Conservation (phyloP, 331 rosid genomes). For the Quercus tomentella region DNA sequence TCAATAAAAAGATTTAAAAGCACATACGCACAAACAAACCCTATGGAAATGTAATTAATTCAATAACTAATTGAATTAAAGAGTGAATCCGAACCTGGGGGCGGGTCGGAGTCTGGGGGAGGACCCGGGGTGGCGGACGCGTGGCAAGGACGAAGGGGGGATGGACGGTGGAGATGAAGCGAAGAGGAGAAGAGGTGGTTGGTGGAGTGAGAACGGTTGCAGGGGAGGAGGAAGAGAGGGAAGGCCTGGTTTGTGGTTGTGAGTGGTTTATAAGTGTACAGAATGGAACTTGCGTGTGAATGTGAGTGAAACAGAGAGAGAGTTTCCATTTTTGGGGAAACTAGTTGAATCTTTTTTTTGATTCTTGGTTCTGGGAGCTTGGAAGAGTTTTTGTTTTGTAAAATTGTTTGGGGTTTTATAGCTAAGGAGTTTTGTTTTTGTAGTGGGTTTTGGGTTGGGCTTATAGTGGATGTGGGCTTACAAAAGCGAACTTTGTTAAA, state of each 20-base stretch:
- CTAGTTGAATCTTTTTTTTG: background rate
- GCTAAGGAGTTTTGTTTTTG: background rate
- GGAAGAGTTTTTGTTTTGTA: background rate
- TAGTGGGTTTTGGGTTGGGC: background rate
- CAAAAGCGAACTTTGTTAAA: no score
- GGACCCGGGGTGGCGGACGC: conserved; percentile 37
- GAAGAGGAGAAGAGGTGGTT: conserved; percentile 13
- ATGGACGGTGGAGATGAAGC: conserved; percentile 22
- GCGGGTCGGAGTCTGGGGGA: conserved; percentile 56
- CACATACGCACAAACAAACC: background rate
- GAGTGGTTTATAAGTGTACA: background rate
- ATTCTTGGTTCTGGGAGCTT: background rate
- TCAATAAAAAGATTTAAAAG: background rate
- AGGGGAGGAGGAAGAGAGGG: conserved; percentile 13
- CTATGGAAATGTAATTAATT: background rate
- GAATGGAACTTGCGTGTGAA: background rate
- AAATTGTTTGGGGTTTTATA: background rate
- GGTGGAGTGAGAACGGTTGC: conserved; percentile 17
- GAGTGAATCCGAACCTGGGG: conserved; percentile 23
- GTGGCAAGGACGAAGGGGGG: conserved; percentile 27
- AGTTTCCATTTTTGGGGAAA: conserved; percentile 24
- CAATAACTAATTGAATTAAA: background rate
- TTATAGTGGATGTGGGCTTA: background rate
- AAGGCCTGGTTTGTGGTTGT: background rate
- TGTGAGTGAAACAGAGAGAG: background rate